Conservation (phyloP, 2,329 filamentous ascomycete genomes). For the Colletotrichum acutatum region DNA sequence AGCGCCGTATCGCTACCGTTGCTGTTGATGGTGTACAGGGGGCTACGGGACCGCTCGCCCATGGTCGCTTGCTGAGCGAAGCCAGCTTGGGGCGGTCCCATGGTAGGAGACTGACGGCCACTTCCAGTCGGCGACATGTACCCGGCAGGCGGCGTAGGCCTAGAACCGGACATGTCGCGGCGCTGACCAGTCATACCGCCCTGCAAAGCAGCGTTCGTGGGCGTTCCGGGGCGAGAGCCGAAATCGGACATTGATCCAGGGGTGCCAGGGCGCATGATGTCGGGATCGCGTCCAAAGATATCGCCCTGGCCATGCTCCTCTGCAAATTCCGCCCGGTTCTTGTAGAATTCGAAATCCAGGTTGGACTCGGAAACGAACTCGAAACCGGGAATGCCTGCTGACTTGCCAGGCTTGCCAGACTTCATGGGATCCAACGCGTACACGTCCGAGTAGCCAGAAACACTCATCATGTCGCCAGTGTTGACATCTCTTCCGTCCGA, state of each 20-base stretch:
- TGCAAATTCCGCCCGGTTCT: constrained; percentile 87
- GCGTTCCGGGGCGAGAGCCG: constrained; percentile 63
- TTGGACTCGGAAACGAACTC: constrained; percentile 89
- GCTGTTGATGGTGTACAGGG: constrained; percentile 57
- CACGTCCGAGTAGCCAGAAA: constrained; percentile 84
- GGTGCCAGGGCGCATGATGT: constrained; percentile 70
- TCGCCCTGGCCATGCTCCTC: constrained; percentile 86
- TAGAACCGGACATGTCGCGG: constrained; percentile 23
- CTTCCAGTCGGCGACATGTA: constrained; percentile 37
- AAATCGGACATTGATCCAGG: constrained; percentile 63
- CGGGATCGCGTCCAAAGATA: constrained; percentile 69
- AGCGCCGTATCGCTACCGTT: constrained; percentile 66
- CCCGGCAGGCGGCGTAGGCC: constrained; percentile 31
- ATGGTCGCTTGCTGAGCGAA: constrained; percentile 32
- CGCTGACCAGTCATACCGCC: constrained; percentile 39
- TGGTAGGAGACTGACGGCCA: constrained; percentile 30
- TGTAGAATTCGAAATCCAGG: constrained; percentile 92
- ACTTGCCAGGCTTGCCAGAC: constrained; percentile 59
- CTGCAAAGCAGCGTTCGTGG: constrained; percentile 51
- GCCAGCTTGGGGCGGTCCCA: constrained; percentile 21
- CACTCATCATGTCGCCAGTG: constrained; percentile 65
- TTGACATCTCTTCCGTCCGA: constrained; percentile 71
- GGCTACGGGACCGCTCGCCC: constrained; percentile 51
- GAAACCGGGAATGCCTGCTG: constrained; percentile 73
- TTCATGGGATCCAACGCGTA: constrained; percentile 85